Conservation (phyloP, 805 yeast genomes). For the Teunomyces lycoperdinae region DNA sequence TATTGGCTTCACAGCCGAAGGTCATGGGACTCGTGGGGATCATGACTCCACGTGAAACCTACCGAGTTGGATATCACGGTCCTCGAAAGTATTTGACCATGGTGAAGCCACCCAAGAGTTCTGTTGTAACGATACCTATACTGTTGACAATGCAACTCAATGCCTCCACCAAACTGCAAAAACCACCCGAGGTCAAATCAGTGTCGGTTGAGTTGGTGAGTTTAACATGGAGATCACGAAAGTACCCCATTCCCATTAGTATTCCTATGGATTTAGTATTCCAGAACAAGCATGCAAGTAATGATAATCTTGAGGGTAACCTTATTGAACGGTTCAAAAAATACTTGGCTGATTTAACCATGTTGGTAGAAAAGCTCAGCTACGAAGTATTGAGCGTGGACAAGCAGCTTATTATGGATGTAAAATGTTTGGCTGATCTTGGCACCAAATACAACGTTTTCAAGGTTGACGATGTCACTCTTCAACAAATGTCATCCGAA, state of each 20-base stretch:
- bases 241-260: conserved; percentile 38
- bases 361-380: conserved; percentile 15
- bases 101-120: neutral
- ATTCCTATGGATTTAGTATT: conserved; percentile 32
- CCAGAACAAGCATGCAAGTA: conserved; percentile 14
- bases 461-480: conserved; percentile 13
- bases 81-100: neutral
- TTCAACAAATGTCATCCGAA: neutral
- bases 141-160: conserved; percentile 10
- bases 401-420: conserved; percentile 22
- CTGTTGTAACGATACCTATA: neutral
- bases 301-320: conserved; percentile 19
- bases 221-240: conserved; percentile 29
- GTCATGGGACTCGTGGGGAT: conserved; percentile 20
- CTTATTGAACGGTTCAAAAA: conserved; percentile 20
- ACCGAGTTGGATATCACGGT: conserved; percentile 1
- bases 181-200: conserved; percentile 23
- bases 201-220: conserved; percentile 29
- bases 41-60: conserved; percentile 14
- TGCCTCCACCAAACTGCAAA: conserved; percentile 6
- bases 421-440: conserved; percentile 23
- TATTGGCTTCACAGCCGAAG: conserved; percentile 18
- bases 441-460: conserved; percentile 18
- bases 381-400: conserved; percentile 16
- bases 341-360: conserved; percentile 16